phyloP scores from a whole-genome alignment of 805 yeast species.

The Wickerhamiella musiphila region DNA sequence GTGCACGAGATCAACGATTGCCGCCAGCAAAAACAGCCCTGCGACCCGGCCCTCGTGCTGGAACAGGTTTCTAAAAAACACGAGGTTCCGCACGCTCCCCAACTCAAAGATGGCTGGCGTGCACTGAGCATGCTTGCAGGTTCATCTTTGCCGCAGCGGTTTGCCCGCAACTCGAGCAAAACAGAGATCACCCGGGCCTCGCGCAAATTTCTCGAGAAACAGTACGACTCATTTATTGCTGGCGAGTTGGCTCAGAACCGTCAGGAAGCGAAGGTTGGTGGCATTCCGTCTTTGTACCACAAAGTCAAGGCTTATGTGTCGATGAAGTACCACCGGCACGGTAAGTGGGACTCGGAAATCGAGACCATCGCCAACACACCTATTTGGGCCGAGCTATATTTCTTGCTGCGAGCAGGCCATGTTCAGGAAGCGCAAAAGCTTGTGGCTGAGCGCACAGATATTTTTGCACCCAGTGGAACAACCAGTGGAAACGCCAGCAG shows the following conservation, averaged over 20 bases:
- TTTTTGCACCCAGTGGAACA: no score
- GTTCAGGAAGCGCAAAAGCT: conserved; percentile 60
- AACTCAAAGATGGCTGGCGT: conserved; percentile 9
- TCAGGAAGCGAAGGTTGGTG: conserved; percentile 35
- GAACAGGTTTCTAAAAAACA: neutral
- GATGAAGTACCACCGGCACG: conserved; percentile 27
- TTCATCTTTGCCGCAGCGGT: conserved; percentile 2
- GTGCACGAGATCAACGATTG: neutral
- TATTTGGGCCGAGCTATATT: conserved; percentile 86
- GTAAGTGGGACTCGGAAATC: conserved; percentile 35
- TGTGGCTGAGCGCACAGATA: conserved; percentile 42
- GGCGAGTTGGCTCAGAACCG: conserved; percentile 37
- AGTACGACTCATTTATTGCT: conserved; percentile 61
- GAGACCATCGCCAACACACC: conserved; percentile 68
- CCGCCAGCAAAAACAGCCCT: conserved; percentile 2
- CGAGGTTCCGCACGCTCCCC: conserved; percentile 2
- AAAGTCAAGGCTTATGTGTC: conserved; percentile 51
- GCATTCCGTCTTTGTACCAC: conserved; percentile 53
- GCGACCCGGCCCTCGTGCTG: neutral
- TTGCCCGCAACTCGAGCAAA: conserved; percentile 24
- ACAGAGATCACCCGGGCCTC: conserved; percentile 37
- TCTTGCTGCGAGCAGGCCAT: conserved; percentile 71
- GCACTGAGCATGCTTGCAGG: conserved; percentile 9
- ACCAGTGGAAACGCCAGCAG: no score
- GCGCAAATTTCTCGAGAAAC: conserved; percentile 47